phyloP scores from a whole-genome alignment of 2,329 filamentous ascomycete genomes.

The Sporothrix luriei region DNA sequence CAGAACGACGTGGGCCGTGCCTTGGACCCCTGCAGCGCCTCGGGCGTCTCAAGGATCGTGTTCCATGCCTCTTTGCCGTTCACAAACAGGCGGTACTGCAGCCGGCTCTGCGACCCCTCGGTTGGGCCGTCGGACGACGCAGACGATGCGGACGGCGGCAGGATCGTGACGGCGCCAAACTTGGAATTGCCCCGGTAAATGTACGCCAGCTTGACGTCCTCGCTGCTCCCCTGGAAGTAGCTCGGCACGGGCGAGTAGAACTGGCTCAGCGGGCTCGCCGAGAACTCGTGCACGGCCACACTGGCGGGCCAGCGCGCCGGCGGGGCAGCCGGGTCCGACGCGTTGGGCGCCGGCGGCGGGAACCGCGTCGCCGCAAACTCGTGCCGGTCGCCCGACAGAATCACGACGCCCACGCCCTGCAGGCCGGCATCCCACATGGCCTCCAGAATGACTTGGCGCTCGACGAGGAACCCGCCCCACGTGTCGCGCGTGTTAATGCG shows the following conservation, averaged over 20 bases:
- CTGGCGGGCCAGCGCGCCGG: constrained; percentile 62
- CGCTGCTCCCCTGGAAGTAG: constrained; percentile 77
- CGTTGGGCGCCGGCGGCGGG: constrained; percentile 59
- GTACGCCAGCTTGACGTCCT: constrained; percentile 85
- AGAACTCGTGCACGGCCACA: constrained; percentile 83
- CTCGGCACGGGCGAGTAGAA: constrained; percentile 87
- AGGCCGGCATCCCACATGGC: constrained; percentile 86
- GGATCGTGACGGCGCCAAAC: constrained; percentile 79
- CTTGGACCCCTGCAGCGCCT: constrained; percentile 40
- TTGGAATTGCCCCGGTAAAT: constrained; percentile 85
- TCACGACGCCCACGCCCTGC: constrained; percentile 73
- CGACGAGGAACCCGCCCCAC: constrained; percentile 87
- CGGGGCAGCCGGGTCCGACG: not conserved
- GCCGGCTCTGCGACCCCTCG: constrained; percentile 53
- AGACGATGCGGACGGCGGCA: not conserved
- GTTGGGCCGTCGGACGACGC: constrained; percentile 56
- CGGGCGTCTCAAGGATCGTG: constrained; percentile 54
- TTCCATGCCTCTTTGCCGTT: constrained; percentile 81
- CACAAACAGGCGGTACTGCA: constrained; percentile 81
- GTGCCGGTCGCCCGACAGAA: constrained; percentile 91
- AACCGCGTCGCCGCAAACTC: constrained; percentile 91
- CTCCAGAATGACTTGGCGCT: constrained; percentile 77
- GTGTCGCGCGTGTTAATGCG: constrained; percentile 84
- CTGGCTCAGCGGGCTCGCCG: constrained; percentile 86
- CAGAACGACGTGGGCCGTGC: constrained; percentile 50